Conservation (phyloP, 2,329 filamentous ascomycete species). For the Phialemonium atrogriseum region DNA sequence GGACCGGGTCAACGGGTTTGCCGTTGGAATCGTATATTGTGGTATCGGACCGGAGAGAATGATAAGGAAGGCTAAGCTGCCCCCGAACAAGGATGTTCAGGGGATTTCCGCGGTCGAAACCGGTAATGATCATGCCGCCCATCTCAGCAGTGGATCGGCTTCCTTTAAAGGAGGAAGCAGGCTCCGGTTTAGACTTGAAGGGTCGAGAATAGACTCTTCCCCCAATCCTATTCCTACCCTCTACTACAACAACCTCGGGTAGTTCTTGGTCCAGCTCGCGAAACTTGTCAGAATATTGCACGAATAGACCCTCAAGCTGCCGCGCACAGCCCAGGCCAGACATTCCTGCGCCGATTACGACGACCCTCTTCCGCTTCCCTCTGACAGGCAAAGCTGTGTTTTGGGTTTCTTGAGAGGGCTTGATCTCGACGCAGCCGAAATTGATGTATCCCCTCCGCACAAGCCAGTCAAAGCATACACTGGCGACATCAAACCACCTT, state of each 20-base stretch:
- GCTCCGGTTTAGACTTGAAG: slow-evolving; percentile 50
- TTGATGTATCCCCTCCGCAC: slow-evolving; percentile 91
- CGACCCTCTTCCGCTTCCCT: slow-evolving; percentile 60
- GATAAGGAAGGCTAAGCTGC: slow-evolving; percentile 80
- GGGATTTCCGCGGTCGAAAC: slow-evolving; percentile 92
- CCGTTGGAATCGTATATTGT: slow-evolving; percentile 85
- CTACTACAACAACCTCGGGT: slow-evolving; percentile 71
- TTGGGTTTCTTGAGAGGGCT: slow-evolving; percentile 34
- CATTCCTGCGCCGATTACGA: slow-evolving; percentile 89
- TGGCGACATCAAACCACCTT: slow-evolving; percentile 83
- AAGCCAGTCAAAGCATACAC: slow-evolving; percentile 87
- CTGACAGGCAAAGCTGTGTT: slow-evolving; percentile 23
- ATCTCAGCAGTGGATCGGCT: slow-evolving; percentile 80
- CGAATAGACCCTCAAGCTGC: slow-evolving; percentile 79
- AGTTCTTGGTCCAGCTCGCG: slow-evolving; percentile 55
- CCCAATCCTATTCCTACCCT: slow-evolving; percentile 80
- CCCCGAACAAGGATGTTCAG: slow-evolving; percentile 85
- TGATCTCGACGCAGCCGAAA: slow-evolving; percentile 81
- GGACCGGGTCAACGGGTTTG: slow-evolving; percentile 64
- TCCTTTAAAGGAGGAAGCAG: slow-evolving; percentile 43
- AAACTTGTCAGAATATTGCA: slow-evolving; percentile 66
- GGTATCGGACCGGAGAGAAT: slow-evolving; percentile 69
- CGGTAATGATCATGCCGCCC: slow-evolving; percentile 97
- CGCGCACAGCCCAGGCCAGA: slow-evolving; percentile 86
- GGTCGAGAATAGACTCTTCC: slow-evolving; percentile 85